Base-by-base conservation (phyloP, 1,284 basidiomycete species). In the Blastosporella zonata region DNA sequence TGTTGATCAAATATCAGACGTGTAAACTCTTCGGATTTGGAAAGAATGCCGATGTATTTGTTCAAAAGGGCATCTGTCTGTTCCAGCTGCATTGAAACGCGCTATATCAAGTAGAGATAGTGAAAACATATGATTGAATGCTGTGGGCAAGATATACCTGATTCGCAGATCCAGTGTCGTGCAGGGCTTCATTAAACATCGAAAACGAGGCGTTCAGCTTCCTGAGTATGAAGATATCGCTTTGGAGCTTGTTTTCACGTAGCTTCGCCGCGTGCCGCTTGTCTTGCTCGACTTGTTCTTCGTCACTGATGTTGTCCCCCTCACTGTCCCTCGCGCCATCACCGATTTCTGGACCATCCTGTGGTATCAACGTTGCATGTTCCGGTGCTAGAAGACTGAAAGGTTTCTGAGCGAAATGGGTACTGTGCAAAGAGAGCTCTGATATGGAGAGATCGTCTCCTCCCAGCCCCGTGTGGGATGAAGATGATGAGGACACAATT, bases 51-150 rank as follows among this genome's bases (percentile, higher is more conserved):
- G 36, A 85, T 76, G 59, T 90, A 90, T 72, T 81, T 85, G 64
- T 87, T 79, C 47, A 90, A 67, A 48, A 90, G 66, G 0, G 76
- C 77, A 59, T 90, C 81, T 0, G 87, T 90, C 54, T 89, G 77
- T 36, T 74, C 74, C 34, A 90, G 61, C 55, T 87, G 84, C 25
- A 64, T 67, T 13, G 81, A 78, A 27, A 89, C 73, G 54, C 79
- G 77, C 86, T 89, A 50, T 29, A 47, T 33, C 46, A 34, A 2
- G 9, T 33, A 23, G 45, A 28, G 39, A 21, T 13, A 5, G 36
- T 34, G 10, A 27, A 13, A 45, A 25, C 12, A 43, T 7, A 18
- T 21, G 13, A 22, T 33, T 38, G 13, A 25, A 36, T n/a, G 28
- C 38, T 23, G 43, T n/a, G 58, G 22, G 6, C 15, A 17, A 23